Conservation (phyloP, 352 stramenopile genomes). For the Phytophthora tubulina region DNA sequence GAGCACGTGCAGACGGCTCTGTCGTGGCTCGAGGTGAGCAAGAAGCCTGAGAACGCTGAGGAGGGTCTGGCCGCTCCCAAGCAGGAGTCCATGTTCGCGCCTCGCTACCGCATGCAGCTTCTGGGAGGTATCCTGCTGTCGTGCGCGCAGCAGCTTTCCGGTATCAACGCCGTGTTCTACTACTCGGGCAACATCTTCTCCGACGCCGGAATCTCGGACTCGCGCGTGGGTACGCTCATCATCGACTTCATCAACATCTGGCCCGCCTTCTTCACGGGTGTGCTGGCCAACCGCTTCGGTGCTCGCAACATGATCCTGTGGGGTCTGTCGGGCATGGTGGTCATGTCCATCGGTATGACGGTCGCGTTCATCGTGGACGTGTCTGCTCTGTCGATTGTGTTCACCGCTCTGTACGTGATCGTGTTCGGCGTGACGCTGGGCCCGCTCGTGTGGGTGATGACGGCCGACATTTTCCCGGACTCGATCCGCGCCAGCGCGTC, state of each 20-base stretch:
- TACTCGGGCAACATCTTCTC: constrained; percentile 39
- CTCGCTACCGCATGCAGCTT: constrained; percentile 54
- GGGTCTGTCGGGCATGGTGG: constrained; percentile 48
- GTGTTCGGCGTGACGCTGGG: constrained; percentile 29
- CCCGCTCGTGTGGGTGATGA: constrained; percentile 37
- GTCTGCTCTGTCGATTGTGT: constrained; percentile 31
- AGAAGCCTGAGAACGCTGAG: constrained; percentile 11
- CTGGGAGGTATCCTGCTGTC: constrained; percentile 59
- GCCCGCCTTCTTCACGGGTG: constrained; percentile 37
- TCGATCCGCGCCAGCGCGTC: constrained; percentile 37
- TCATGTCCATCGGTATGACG: constrained; percentile 53
- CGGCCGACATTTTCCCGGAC: constrained; percentile 40
- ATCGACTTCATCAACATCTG: constrained; percentile 46
- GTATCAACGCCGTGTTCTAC: constrained; percentile 40
- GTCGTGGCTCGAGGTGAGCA: constrained; percentile 41
- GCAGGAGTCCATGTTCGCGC: constrained; percentile 49
- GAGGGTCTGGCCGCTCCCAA: constrained; percentile 27
- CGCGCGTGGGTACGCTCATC: constrained; percentile 35
- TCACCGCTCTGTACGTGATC: constrained; percentile 27
- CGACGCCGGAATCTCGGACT: constrained; percentile 41
- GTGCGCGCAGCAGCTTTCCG: constrained; percentile 37
- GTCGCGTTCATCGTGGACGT: constrained; percentile 31
- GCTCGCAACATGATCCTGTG: constrained; percentile 65
- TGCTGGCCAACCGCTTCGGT: constrained; percentile 48
- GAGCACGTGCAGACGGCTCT: constrained; percentile 41